Conservation (phyloP, 2,329 filamentous ascomycete genomes). For the Rhynchosporium agropyri region DNA sequence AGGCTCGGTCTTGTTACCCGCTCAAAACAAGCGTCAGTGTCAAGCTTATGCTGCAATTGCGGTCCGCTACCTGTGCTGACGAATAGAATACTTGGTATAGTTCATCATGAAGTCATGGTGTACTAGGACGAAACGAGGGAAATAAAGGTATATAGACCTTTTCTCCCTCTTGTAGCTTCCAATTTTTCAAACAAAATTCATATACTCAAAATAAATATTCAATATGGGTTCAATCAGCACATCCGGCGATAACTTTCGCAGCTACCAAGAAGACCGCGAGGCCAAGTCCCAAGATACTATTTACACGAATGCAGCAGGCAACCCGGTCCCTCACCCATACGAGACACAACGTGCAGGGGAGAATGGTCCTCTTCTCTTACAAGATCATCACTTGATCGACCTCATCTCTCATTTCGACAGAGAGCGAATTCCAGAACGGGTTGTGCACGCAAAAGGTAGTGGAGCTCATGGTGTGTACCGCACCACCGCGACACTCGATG, state of each 20-base stretch:
- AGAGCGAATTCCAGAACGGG: slow-evolving; percentile 58
- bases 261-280: slow-evolving; percentile 48
- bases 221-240: slow-evolving; percentile 40
- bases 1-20: not conserved
- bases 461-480: slow-evolving; percentile 60
- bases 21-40: not conserved
- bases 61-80: not conserved
- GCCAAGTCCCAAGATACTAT: slow-evolving; percentile 46
- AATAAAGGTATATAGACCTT: slow-evolving; percentile 1
- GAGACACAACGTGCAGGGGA: slow-evolving; percentile 49
- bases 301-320: slow-evolving; percentile 50
- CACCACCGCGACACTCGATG: slow-evolving; percentile 53
- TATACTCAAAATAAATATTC: not conserved
- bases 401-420: slow-evolving; percentile 62
- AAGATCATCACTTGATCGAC: slow-evolving; percentile 65
- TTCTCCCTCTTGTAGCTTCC: not conserved
- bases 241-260: slow-evolving; percentile 44
- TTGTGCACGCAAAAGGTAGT: slow-evolving; percentile 62
- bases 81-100: slow-evolving; percentile 6
- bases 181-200: not conserved
- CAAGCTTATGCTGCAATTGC: not conserved
- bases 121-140: not conserved
- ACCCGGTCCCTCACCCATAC: slow-evolving; percentile 59
- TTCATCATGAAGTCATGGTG: slow-evolving; percentile 16
- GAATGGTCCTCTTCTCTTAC: slow-evolving; percentile 59